Base-by-base conservation (phyloP, 805 yeast genomes). In the Kregervanrija delftensis region DNA sequence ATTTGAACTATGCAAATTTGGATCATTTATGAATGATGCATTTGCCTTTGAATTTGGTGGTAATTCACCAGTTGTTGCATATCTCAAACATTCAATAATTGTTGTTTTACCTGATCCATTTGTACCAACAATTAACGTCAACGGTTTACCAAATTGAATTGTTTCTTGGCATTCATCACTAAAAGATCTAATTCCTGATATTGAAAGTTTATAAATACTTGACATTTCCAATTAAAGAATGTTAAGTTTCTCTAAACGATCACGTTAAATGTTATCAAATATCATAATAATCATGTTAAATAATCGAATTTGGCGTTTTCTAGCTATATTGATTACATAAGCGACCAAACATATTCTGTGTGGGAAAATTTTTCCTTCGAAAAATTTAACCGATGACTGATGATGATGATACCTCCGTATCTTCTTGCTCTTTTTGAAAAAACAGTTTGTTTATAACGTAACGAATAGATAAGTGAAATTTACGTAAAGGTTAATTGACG, bases 101-200 rank as follows among this genome's bases (percentile, higher is more conserved):
- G 98, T 90, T 0, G 98, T 93, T 61, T 93, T 91, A 10, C 99
- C 99, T 30, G 96, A 84, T 31, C 99, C 98, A 64, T 93, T 93
- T 42, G 85, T 85, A 0, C 99, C 99, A 30, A 95, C 96, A 43
- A 93, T 91, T 40, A 93, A 71, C 0, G 99, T 93, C 58, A 93
- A 67, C 0, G 99, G 99, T 40, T 77, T 76, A 12, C 90, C 89
- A 65, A 93, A 93, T 57, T 86, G 86, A 48, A 93, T 87, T 0
- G 90, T 82, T 59, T 93, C 96, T 30, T 86, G 72, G 39, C 79
- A 79, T 52, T 81, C 80, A n/a, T 89, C 83, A 51, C 86, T 91
- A 58, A 93, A 93, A 0, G 98, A 89, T 35, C 99, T 71, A 5
- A 93, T 78, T 28, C 99, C 99, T 46, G 82, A 83, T 16, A 93